Percentiles rank a stretch among this genome's conserved stretches.
Evolutionary conservation across 1,284 basidiomycete species (phyloP).

Genomic region (Heterobasidion occidentale): DNA sequence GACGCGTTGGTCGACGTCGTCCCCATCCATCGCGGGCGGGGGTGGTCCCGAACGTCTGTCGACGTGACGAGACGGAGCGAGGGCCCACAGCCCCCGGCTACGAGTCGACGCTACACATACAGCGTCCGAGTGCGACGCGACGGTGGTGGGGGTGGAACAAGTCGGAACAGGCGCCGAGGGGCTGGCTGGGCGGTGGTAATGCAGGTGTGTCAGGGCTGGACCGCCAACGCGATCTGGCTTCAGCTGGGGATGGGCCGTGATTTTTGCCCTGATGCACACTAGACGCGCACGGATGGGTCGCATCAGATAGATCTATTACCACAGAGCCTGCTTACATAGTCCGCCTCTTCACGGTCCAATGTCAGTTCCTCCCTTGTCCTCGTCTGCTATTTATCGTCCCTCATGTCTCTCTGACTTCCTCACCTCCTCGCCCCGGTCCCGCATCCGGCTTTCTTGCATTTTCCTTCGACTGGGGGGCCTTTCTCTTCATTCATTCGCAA

Average conservation of each 20-base stretch:
- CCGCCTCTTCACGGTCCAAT: too few species aligned
- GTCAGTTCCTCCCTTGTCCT: background rate
- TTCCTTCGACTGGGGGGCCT: background rate
- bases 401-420: conserved; percentile 1
- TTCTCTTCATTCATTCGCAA: background rate
- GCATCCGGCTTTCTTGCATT: background rate
- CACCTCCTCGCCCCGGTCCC: conserved; percentile 1
- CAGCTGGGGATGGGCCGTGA: background rate
- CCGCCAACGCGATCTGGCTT: background rate
- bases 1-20: background rate
- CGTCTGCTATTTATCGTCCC: conserved; percentile 2
- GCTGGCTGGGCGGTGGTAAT: too few species aligned
- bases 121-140: too few species aligned
- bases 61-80: too few species aligned
- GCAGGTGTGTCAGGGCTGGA: too few species aligned
- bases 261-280: background rate
- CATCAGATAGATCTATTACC: conserved; percentile 4
- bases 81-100: too few species aligned
- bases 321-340: background rate
- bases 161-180: too few species aligned
- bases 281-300: background rate
- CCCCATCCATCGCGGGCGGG: too few species aligned
- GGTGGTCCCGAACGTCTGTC: too few species aligned
- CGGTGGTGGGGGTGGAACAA: too few species aligned
- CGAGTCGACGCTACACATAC: too few species aligned